Evolutionary conservation across 306 rosid genomes (phyloP).

Genomic region (Boehmeria nivea): DNA sequence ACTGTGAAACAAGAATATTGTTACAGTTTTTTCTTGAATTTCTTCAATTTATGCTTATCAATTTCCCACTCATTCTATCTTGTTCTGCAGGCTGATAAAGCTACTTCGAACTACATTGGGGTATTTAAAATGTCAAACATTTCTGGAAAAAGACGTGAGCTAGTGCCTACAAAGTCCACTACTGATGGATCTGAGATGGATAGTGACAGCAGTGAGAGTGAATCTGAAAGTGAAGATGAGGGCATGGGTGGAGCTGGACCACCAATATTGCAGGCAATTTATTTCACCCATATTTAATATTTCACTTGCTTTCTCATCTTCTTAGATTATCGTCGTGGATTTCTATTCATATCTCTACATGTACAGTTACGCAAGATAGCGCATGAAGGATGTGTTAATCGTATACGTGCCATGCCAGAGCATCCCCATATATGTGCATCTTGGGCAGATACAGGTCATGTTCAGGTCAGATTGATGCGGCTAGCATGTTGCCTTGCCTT

Average conservation of each 20-base stretch:
- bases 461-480: constrained; percentile 50
- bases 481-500: not conserved
- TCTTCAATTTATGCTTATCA: not conserved
- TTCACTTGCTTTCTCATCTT: constrained; percentile 12
- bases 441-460: constrained; percentile 81
- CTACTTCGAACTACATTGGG: constrained; percentile 76
- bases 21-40: not conserved
- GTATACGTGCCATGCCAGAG: constrained; percentile 89
- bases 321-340: constrained; percentile 9
- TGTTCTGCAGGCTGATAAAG: constrained; percentile 69
- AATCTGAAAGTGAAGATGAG: constrained; percentile 59
- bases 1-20: not conserved
- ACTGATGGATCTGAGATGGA: constrained; percentile 58
- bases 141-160: constrained; percentile 78
- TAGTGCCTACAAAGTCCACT: constrained; percentile 45
- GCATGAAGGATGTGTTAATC: constrained; percentile 76
- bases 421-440: constrained; percentile 85
- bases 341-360: constrained; percentile 18
- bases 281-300: not conserved
- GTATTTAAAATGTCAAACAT: constrained; percentile 74
- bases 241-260: constrained; percentile 33
- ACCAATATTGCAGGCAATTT: constrained; percentile 64
- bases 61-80: constrained; percentile 1
- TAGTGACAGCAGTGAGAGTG: constrained; percentile 63
- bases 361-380: constrained; percentile 72